Evolutionary conservation across 345 rosid genomes (phyloP), one percentile per base, ranked within the genome.

Genomic region (Diplotaxis tenuifolia): DNA sequence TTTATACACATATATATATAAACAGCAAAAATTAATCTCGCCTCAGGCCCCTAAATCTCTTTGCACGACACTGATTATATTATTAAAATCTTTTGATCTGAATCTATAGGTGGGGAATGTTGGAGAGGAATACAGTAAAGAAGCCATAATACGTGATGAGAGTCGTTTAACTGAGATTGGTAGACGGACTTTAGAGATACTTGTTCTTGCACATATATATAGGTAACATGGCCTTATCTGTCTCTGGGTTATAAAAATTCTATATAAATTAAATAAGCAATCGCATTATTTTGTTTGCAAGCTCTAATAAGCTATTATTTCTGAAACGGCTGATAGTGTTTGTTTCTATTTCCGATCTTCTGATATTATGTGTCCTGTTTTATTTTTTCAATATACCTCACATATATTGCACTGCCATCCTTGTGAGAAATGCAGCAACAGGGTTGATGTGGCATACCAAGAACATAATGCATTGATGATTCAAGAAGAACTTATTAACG

Each of bases 401-500:
- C 45, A 75, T 67, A 54, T 60, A 32, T 52, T 21, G 47, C 45
- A 68, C 62, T 75, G 58, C 20, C 53, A 68, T 75, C 52, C 70
- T 68, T 75, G 20, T 75, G 79, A 38, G 74, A 54, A 75, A 3
- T 82, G 58, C 86, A 91, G 97, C 85, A 86, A 83, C 78, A 91
- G 88, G 80, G 87, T 91, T 80, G 96, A 91, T 81, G 89, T 81
- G 80, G 86, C 98, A 64, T 89, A 94, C 78, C 95, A 89, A 90
- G 98, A 94, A 80, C 93, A 96, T 36, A 90, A 88, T 82, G 97
- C 98, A 54, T 80, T 85, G 85, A 87, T 82, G 81, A 88, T 88
- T 84, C 98, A 94, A 80, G 98, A 94, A 71, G 96, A 91, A 83
- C 89, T 94, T 70, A 94, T 94, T 57, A 95, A 96, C 63, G 96